phyloP scores from a whole-genome alignment of 345 rosid species.

The Brassica carinata region DNA sequence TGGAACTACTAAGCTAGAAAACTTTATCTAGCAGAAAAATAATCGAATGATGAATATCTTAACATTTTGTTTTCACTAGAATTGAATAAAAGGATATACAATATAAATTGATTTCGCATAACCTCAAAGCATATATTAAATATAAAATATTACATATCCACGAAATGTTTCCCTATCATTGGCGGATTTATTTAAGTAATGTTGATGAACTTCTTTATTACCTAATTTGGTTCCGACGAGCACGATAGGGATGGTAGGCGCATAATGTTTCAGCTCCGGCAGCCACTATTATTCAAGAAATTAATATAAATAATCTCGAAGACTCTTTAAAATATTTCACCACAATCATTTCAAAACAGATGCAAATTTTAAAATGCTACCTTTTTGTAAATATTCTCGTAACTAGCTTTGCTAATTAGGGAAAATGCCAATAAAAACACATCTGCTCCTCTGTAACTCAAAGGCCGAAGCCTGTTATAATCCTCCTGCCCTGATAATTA shows the following conservation, averaged over 20 bases:
- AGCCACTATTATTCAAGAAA: slow-evolving; percentile 58
- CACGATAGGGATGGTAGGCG: slow-evolving; percentile 74
- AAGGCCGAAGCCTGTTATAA: slow-evolving; percentile 77
- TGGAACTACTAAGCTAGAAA: background rate
- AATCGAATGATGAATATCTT: background rate
- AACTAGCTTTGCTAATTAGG: slow-evolving; percentile 77
- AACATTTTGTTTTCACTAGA: too few relatives aligned
- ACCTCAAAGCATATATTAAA: background rate
- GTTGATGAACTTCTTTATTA: slow-evolving; percentile 18
- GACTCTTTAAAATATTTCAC: background rate
- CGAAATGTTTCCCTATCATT: background rate
- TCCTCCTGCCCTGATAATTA: slow-evolving; percentile 72
- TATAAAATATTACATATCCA: background rate
- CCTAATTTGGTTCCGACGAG: slow-evolving; percentile 87
- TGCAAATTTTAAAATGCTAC: background rate
- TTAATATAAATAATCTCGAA: background rate
- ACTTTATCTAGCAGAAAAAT: background rate
- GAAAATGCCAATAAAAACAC: slow-evolving; percentile 82
- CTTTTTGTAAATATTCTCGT: slow-evolving; percentile 71
- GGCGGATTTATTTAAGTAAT: background rate
- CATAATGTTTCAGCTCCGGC: slow-evolving; percentile 75
- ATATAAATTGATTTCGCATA: background rate
- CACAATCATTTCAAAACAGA: background rate
- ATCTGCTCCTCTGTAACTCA: slow-evolving; percentile 91
- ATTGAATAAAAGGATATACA: background rate